Evolutionary conservation across 257 asterid genomes (phyloP).

Genomic region (Striga asiatica): DNA sequence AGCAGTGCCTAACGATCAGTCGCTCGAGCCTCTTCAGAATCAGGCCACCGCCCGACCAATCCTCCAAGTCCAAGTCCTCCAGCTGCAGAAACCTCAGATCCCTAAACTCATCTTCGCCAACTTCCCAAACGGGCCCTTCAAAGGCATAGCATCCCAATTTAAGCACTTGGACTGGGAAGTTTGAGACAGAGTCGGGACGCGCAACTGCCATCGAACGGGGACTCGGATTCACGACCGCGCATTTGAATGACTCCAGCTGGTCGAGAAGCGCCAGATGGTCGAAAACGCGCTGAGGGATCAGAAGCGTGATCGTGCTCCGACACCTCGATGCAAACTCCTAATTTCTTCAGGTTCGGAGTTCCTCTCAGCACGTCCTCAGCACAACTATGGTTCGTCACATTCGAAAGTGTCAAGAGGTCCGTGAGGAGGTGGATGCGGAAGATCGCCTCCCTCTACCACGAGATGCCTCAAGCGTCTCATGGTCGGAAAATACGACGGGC

Average conservation of each 20-base stretch:
- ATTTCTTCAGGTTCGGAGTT: neutral
- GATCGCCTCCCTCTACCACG: neutral
- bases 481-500: neutral
- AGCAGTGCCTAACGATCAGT: neutral
- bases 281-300: neutral
- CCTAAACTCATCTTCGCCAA: neutral
- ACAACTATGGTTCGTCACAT: neutral
- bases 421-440: neutral
- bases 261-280: neutral
- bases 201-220: neutral
- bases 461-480: conserved; percentile 12
- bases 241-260: neutral
- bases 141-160: conserved; percentile 14
- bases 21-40: neutral
- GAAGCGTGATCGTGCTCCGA: neutral
- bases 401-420: conserved; percentile 4
- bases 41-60: neutral
- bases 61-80: conserved; percentile 1
- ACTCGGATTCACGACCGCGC: neutral
- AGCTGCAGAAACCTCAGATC: neutral
- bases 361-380: neutral
- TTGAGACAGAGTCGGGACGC: neutral
- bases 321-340: conserved; percentile 1
- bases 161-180: too few relatives aligned
- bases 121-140: conserved; percentile 13